Base-by-base conservation (phyloP, 768 basidiomycete genomes). In the Tricholoma saponaceum region DNA sequence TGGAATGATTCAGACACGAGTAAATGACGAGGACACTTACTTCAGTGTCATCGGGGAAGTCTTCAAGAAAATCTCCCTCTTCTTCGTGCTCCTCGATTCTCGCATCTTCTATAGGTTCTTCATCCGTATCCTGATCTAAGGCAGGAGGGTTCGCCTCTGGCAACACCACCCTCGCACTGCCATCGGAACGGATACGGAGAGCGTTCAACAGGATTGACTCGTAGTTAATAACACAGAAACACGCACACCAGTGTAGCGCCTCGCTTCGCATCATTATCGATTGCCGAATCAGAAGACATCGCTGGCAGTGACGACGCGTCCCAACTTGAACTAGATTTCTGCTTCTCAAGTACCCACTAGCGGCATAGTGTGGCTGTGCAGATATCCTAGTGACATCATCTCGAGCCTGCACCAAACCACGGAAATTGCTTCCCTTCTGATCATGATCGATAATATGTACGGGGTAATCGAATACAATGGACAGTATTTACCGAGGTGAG, bases 41-140 rank as follows among this genome's bases (percentile, higher is more conserved):
- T 71, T 92, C 86, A 1, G 89, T 90, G 33, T 95, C 87, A 58
- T 92, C 90, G 1, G 94, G 92, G 60, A 89, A 86, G 62, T 87
- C 87, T 51, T 77, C 84, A 20, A 96, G 73, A 10, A 89, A 83
- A 67, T 95, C 86, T 2, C 80, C 84, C 50, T 85, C 83, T 23
- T 84, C 81, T 37, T 81, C 84, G 54, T 74, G 74, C 51, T 71
- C 72, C 60, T 78, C 73, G 6, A 69, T 69, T 22, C 66, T 70
- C 3, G 66, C 68, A 4, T 79, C 79, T 30, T 79, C 79, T 6
- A 69, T 64, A 1, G 68, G 72, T 32, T 79, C 77, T 44, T 81
- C 79, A 13, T 80, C 78, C 20, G 73, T 70, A 18, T 77, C 77
- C 0, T 74, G 75, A 54, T 83, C 73, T 51, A 35, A 49, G 16